phyloP scores from a whole-genome alignment of 345 rosid genomes.

The Rhizophora mangle region DNA sequence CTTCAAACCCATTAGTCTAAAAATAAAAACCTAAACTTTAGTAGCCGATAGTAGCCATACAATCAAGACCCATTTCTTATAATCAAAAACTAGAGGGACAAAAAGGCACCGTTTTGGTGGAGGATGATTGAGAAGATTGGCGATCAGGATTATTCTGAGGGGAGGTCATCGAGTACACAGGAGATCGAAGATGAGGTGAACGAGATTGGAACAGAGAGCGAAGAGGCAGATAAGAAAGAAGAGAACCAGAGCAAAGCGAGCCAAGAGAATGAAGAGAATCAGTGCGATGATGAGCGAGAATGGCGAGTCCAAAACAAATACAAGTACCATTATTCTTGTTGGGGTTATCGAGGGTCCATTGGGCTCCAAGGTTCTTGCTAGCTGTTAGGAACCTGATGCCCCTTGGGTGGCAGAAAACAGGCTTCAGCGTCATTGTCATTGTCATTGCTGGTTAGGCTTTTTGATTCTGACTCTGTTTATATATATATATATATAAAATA shows the following conservation, averaged over 20 bases:
- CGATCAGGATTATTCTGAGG: conserved; percentile 24
- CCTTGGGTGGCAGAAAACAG: conserved; percentile 14
- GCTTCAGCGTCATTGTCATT: conserved; percentile 5
- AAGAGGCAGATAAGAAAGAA: conserved; percentile 39
- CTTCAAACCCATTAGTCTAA: not conserved
- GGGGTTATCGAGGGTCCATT: not conserved
- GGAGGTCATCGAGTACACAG: conserved; percentile 42
- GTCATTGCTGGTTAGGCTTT: conserved; percentile 7
- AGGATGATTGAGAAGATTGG: conserved; percentile 32
- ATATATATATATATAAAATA: no score
- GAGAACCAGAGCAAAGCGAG: conserved; percentile 35
- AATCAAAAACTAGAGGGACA: not conserved
- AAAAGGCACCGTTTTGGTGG: conserved; percentile 44
- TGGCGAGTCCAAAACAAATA: conserved; percentile 44
- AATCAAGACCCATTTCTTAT: not conserved
- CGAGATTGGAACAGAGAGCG: conserved; percentile 39
- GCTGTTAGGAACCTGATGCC: conserved; percentile 31
- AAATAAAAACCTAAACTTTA: not conserved
- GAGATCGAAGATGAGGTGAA: conserved; percentile 35
- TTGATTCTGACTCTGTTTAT: no score
- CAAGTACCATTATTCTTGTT: conserved; percentile 10
- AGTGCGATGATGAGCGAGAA: conserved; percentile 34
- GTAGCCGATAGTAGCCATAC: not conserved
- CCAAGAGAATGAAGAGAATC: conserved; percentile 37
- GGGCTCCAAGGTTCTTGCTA: conserved; percentile 3